Percentiles rank a stretch among this genome's conserved stretches.
Evolutionary conservation across 352 stramenopile species (phyloP).

Genomic region (Phytophthora chlamydospora): DNA sequence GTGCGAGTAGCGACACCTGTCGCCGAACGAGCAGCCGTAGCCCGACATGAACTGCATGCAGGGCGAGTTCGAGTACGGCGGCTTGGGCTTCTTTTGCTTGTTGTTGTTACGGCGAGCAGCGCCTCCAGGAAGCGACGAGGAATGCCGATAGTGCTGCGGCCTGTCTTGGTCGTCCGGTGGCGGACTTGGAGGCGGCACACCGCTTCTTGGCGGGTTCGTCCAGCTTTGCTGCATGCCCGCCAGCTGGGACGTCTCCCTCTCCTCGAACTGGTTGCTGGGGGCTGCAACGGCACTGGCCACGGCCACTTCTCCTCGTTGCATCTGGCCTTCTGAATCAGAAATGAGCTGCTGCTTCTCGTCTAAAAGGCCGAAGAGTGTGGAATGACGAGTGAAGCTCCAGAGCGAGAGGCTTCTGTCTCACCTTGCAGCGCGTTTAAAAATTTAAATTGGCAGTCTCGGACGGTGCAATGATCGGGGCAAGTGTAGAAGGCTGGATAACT

Average conservation of each 20-base stretch:
- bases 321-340: slow-evolving; percentile 26
- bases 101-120: slow-evolving; percentile 14
- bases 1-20: slow-evolving; percentile 68
- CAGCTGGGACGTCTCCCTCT: slow-evolving; percentile 2
- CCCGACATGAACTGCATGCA: slow-evolving; percentile 55
- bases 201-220: not conserved
- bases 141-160: slow-evolving; percentile 22
- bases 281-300: slow-evolving; percentile 40
- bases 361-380: no score
- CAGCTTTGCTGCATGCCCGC: slow-evolving; percentile 20
- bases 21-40: slow-evolving; percentile 56
- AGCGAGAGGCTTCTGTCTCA: slow-evolving; percentile 14
- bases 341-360: not conserved
- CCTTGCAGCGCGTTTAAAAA: slow-evolving; percentile 26
- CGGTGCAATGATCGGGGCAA: not conserved
- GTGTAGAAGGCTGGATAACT: not conserved
- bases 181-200: slow-evolving; percentile 5
- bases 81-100: slow-evolving; percentile 27
- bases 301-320: slow-evolving; percentile 48
- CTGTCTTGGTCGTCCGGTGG: slow-evolving; percentile 14
- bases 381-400: not conserved
- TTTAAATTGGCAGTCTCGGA: slow-evolving; percentile 19
- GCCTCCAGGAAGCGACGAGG: not conserved
- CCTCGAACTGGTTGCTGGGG: slow-evolving; percentile 28
- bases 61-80: slow-evolving; percentile 5